Base-by-base conservation (phyloP, 2,329 filamentous ascomycete genomes). In the Penicillium sp. region DNA sequence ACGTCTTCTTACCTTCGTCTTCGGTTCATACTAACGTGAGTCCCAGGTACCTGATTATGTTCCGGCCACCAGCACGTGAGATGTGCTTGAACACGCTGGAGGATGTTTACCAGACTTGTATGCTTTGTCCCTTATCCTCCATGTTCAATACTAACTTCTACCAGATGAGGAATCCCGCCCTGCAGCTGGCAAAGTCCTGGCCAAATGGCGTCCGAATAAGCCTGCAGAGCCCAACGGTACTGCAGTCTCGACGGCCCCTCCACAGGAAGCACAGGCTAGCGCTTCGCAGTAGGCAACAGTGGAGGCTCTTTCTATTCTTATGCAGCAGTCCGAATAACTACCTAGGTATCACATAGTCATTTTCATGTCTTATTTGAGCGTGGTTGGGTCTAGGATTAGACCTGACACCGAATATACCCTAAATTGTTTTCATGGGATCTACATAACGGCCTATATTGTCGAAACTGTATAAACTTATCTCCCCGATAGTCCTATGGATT, bases 51-150 rank as follows among this genome's bases (percentile, higher is more conserved):
- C 63, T 81, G 22, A 68, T 80, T 47, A 74, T 80, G 66, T 73
- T 81, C 58, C 72, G 79, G n/a, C 79, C 80, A 4, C 81, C 81
- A 0, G 77, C 76, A 1, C 70, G 79, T 46, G 75, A 79, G 13
- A 67, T 78, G 43, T 77, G 76, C 36, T 63, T 84, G 9, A 78
- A 83, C 57, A 75, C 78, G 1, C 59, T 83, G 9, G 76, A 80
- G 52, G 75, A 79, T 52, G 71, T 85, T 32, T 84, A 80, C 69
- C 69, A 70, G 47, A 77, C 74, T 40, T 75, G 76, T 74, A 69
- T 63, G 72, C 62, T 38, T 7, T 27, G 8, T 36, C 11, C 22
- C n/a, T 14, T 11, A 2, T n/a, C 38, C 22, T 8, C 22, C 6
- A 8, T 18, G 23, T 16, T 36, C 16, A 23, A 48, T 38, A 32